A percentile compares a stretch with the other conserved stretches of the same genome.
Evolutionary conservation across 1,284 basidiomycete species (phyloP).

Genomic region (Stereum hirsutum): DNA sequence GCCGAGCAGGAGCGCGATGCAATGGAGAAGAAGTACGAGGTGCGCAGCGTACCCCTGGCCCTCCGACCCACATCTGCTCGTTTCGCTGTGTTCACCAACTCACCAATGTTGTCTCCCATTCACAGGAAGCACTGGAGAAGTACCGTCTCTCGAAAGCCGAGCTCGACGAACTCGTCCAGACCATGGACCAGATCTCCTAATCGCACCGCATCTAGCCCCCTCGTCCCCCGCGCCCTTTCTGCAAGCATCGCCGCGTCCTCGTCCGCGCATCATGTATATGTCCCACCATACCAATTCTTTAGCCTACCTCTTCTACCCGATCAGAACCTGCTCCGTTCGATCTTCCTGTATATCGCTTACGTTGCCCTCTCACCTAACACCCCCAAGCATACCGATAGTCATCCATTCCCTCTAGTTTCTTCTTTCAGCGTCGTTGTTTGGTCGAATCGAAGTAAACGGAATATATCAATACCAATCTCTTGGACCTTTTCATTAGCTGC

Average conservation of each 20-base stretch:
- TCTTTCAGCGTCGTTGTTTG: too few species aligned
- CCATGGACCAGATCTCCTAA: slow-evolving; percentile 46
- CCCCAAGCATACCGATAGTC: too few species aligned
- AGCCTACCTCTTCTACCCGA: too few species aligned
- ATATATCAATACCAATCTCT: too few species aligned
- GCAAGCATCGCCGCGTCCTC: too few species aligned
- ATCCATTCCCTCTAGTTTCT: too few species aligned
- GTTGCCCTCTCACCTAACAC: too few species aligned
- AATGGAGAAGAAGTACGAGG: slow-evolving; percentile 96
- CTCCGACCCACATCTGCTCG: slow-evolving; percentile 2
- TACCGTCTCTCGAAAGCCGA: slow-evolving; percentile 76
- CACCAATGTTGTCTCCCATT: slow-evolving; percentile 2
- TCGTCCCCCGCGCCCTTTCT: background rate
- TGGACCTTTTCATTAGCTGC: too few species aligned
- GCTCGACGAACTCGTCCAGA: slow-evolving; percentile 79
- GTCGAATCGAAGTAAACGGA: too few species aligned
- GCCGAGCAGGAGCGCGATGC: slow-evolving; percentile 87
- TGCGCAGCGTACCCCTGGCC: slow-evolving; percentile 26
- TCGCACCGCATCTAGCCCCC: background rate
- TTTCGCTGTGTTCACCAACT: slow-evolving; percentile 4
- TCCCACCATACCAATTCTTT: background rate
- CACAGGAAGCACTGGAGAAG: slow-evolving; percentile 69
- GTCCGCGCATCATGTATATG: background rate
- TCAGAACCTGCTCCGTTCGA: too few species aligned
- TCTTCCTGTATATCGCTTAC: too few species aligned